Evolutionary conservation across 2,329 filamentous ascomycete genomes (phyloP).

Genomic region (Stagonosporopsis chrysanthemi): DNA sequence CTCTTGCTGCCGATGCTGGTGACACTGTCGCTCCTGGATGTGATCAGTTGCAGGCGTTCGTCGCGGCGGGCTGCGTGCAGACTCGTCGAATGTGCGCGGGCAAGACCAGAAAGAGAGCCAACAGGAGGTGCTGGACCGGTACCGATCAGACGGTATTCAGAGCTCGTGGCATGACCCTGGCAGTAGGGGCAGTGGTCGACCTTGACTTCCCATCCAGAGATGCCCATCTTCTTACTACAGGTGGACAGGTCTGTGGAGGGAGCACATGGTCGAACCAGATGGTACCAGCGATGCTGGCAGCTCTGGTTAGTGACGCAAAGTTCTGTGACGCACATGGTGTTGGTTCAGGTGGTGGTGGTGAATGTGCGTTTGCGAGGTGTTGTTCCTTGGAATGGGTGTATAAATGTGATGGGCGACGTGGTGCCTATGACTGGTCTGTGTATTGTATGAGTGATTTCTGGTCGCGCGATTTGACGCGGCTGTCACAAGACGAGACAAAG

Average conservation of each 20-base stretch:
- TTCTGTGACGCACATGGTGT: conserved; percentile 59
- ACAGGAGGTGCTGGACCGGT: conserved; percentile 48
- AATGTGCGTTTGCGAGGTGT: conserved; percentile 29
- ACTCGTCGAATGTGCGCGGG: conserved; percentile 50
- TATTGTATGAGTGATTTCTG: conserved; percentile 14
- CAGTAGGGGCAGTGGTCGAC: conserved; percentile 59
- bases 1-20: conserved; percentile 45
- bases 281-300: conserved; percentile 60
- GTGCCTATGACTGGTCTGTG: conserved; percentile 11
- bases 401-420: conserved; percentile 35
- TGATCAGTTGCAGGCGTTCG: conserved; percentile 47
- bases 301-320: conserved; percentile 57
- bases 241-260: conserved; percentile 56
- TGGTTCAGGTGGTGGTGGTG: conserved; percentile 35
- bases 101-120: conserved; percentile 50
- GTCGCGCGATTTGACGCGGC: conserved; percentile 11
- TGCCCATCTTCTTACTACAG: conserved; percentile 54
- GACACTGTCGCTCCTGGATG: conserved; percentile 46
- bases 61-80: conserved; percentile 48
- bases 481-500: conserved; percentile 35
- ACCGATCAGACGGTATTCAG: conserved; percentile 57
- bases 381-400: conserved; percentile 34
- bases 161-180: conserved; percentile 48
- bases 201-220: conserved; percentile 60
- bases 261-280: conserved; percentile 54